Evolutionary conservation across 2,329 filamentous ascomycete species (phyloP).

Genomic region (Ramularia endophylla): DNA sequence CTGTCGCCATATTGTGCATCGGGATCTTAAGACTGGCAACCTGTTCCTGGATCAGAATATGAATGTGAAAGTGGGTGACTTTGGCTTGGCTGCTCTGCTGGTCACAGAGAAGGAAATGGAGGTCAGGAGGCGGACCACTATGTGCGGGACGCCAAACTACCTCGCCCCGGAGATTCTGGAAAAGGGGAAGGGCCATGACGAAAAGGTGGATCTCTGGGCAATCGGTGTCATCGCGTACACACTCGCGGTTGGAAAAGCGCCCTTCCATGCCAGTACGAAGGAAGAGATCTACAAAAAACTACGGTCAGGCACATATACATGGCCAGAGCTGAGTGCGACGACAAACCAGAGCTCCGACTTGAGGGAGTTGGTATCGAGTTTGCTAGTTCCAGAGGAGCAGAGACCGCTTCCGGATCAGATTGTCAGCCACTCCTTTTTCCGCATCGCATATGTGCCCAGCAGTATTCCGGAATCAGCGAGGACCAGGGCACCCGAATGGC

Average conservation of each 20-base stretch:
- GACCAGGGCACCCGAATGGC: constrained; percentile 43
- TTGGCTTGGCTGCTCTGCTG: constrained; percentile 85
- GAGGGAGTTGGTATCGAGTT: constrained; percentile 69
- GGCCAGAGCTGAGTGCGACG: constrained; percentile 62
- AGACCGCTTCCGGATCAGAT: constrained; percentile 72
- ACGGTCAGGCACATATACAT: constrained; percentile 69
- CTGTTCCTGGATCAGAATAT: constrained; percentile 90
- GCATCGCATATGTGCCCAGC: constrained; percentile 64
- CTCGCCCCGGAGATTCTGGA: constrained; percentile 95
- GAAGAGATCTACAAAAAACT: constrained; percentile 73
- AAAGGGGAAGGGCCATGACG: constrained; percentile 91
- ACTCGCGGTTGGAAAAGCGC: constrained; percentile 92
- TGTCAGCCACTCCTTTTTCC: constrained; percentile 75
- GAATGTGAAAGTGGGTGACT: constrained; percentile 98
- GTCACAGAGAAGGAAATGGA: constrained; percentile 87
- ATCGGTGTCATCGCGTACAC: constrained; percentile 98
- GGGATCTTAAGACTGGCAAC: constrained; percentile 97
- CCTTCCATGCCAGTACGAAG: constrained; percentile 86
- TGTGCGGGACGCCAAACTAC: constrained; percentile 97
- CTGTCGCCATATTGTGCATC: constrained; percentile 88
- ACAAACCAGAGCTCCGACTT: constrained; percentile 70
- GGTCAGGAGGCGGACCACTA: constrained; percentile 74
- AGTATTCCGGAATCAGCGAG: constrained; percentile 42
- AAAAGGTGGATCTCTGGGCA: constrained; percentile 98
- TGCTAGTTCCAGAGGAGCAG: constrained; percentile 69